Conservation (phyloP, 1,284 basidiomycete species). For the Coniferiporia weirii region DNA sequence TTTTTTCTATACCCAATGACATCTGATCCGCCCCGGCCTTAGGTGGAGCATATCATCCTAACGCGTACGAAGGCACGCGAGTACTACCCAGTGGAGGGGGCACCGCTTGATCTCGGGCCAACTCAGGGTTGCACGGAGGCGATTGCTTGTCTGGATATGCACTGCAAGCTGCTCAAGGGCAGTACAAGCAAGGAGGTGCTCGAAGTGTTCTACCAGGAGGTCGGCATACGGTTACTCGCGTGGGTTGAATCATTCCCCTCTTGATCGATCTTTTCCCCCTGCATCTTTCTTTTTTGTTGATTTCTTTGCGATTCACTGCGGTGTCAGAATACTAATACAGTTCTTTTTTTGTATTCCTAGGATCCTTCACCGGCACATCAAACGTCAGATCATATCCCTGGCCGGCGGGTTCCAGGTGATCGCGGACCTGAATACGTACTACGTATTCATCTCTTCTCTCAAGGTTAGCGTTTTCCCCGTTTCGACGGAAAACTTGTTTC, state of each 20-base stretch:
- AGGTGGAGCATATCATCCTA: slow-evolving; percentile 92
- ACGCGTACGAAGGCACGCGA: slow-evolving; percentile 81
- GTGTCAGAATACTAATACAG: not conserved
- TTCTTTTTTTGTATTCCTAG: slow-evolving; percentile 34
- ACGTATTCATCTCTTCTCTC: slow-evolving; percentile 80
- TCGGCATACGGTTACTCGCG: slow-evolving; percentile 89
- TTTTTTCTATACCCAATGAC: not conserved
- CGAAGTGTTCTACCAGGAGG: slow-evolving; percentile 97
- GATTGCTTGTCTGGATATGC: slow-evolving; percentile 81
- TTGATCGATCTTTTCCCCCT: not conserved
- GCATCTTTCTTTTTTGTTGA: not conserved
- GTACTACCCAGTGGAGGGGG: slow-evolving; percentile 84
- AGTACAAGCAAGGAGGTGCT: slow-evolving; percentile 94
- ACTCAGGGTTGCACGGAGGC: slow-evolving; percentile 85
- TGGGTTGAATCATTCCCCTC: slow-evolving; percentile 33
- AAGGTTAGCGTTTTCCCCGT: slow-evolving; percentile 43
- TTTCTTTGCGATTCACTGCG: no score
- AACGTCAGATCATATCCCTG: slow-evolving; percentile 92
- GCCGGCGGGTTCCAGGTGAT: slow-evolving; percentile 94
- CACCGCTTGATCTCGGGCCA: slow-evolving; percentile 71
- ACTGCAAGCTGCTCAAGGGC: slow-evolving; percentile 86
- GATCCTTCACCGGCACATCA: slow-evolving; percentile 94
- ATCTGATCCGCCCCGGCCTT: slow-evolving; percentile 21
- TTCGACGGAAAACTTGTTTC: not conserved
- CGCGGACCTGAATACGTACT: slow-evolving; percentile 91